Evolutionary conservation across 176 grass and related monocot genomes (phyloP), one percentile per base, ranked within the genome.

Genomic region (Oryza officinalis): DNA sequence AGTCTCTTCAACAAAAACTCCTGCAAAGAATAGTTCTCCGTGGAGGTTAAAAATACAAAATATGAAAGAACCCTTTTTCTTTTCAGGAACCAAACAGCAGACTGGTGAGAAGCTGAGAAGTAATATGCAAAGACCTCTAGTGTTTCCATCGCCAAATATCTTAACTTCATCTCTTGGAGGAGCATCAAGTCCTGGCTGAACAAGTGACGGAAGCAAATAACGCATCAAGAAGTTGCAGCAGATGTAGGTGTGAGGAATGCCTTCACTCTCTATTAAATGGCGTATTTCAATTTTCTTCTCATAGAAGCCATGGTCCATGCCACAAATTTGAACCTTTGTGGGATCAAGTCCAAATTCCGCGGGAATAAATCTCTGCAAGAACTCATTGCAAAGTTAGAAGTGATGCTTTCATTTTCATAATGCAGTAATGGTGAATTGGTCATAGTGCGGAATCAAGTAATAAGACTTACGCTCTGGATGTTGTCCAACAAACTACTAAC

Each of bases 341-440:
- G 93, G 92, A 79, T 95, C 96, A 64, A 77, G 68, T 81, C 96
- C 93, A 80, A 95, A 98, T 84, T 98, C 93, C 23, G 93, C 92
- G 1, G 96, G 96, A 66, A 98, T 85, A 86, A 98, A 98, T 82
- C 93, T 92, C 96, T 95, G 85, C 82, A 86, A 10, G 13, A 88
- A 83, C 40, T 32, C 20, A 69, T 27, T 54, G n/a, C 13, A 65
- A 73, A 67, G 17, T 66, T 33, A 85, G 61, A 84, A 76, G 11
- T 12, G 71, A 33, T 22, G 4, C 52, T 71, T 71, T 66, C 23
- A 41, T 67, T 18, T 69, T 38, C 54, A 18, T 41, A 23, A 67
- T 71, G 22, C 27, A 32, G 40, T 10, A 63, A 72, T 20, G 41
- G 18, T 22, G 1, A 6, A 49, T 72, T 20, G 30, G 52, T 20